Evolutionary conservation across 305 asterid genomes (phyloP), one percentile per base, ranked within the genome.

Genomic region (Rubia peregrina): DNA sequence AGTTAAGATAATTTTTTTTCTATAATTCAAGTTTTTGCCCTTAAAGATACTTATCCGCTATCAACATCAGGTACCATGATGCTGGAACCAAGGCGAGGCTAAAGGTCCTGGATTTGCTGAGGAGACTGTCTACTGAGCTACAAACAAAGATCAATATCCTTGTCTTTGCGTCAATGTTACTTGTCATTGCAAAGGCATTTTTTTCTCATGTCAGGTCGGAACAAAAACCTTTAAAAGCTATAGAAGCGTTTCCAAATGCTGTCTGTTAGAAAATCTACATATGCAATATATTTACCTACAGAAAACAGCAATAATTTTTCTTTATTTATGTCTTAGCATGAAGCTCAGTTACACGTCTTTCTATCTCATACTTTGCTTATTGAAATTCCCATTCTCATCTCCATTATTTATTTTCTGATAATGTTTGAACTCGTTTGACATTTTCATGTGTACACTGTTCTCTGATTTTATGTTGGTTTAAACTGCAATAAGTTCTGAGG

Each of bases 91-190:
- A 82, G 72, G 99, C 97, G 48, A 94, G 73, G 82, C 49, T 82
- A 26, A 91, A 83, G 85, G 97, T 91, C 26, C 82, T 94, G 79
- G 88, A 91, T 81, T 77, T 94, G 74, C 79, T 94, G 57, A 83
- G 98, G 76, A 85, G 72, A 70, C 88, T 94, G 73, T 89, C 99
- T 64, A 75, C 89, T 30, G 99, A 89, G 80, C 90, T 91, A 46
- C 98, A 89, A 75, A 68, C 82, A 44, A 94, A 87, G 82, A 94
- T 86, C 85, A 94, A 94, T 78, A 76, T 91, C 77, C 88, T 94
- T 61, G 86, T 89, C 78, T 94, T 87, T 77, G 92, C 98, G 38
- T 94, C 99, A 63, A 85, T 87, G 96, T 81, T 91, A 82, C 96
- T 91, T 68, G 87, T 94, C 76, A 94, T 94, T 79, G 88, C 93